These are phyloP conservation scores for Saccharomyces jurei DNA, from an alignment of 805 yeast genomes.

Conservation along the genomic window DNA sequence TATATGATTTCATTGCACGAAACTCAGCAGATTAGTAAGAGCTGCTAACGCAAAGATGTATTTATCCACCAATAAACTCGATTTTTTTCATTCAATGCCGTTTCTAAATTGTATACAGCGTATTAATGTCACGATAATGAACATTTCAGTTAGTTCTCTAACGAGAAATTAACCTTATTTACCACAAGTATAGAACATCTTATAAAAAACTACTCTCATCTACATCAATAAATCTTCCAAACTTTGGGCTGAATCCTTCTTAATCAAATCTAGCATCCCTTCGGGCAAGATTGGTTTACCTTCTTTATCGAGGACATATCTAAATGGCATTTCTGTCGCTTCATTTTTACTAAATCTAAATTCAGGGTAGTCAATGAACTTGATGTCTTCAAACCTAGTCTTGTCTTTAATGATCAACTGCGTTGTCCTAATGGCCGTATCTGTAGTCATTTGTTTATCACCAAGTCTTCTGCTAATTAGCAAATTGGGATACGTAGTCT, in stretches of 20 bases:
- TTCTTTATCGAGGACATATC: slow-evolving; percentile 61
- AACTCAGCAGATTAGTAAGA: neutral
- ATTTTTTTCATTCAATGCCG: neutral
- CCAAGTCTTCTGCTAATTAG: slow-evolving; percentile 85
- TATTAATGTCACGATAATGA: neutral
- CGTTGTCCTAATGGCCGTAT: slow-evolving; percentile 91
- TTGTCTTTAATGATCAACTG: slow-evolving; percentile 62
- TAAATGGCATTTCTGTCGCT: slow-evolving; percentile 95
- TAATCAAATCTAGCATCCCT: slow-evolving; percentile 84
- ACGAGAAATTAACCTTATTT: neutral
- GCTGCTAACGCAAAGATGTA: neutral
- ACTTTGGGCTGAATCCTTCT: slow-evolving; percentile 76
- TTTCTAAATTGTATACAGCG: neutral
- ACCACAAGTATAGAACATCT: neutral
- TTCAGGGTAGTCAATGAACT: slow-evolving; percentile 89
- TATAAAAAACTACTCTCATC: neutral
- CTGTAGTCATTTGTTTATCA: slow-evolving; percentile 90
- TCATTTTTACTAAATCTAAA: slow-evolving; percentile 80
- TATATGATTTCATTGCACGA: too few relatives aligned
- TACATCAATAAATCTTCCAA: slow-evolving; percentile 50
- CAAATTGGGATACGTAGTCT: slow-evolving; percentile 57
- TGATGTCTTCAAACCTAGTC: slow-evolving; percentile 58
- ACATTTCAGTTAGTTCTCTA: neutral
- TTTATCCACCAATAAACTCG: neutral
- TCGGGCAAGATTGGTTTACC: slow-evolving; percentile 79